Evolutionary conservation across 108 stramenopile genomes (phyloP).

Genomic region (Stephanodiscus minutulus): DNA sequence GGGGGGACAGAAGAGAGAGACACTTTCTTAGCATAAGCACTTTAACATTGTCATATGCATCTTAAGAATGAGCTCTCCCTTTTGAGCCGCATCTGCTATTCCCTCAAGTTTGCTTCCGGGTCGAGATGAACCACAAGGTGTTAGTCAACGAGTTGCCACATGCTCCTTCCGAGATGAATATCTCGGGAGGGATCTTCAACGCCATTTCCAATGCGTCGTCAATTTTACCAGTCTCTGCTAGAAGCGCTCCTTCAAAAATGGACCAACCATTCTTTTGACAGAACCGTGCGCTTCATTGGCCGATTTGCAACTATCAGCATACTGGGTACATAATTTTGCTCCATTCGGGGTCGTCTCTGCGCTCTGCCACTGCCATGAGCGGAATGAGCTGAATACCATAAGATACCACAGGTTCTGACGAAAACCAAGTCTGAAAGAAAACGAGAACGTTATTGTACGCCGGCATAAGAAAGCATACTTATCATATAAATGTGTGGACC

Average conservation of each 20-base stretch:
- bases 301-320: conserved; percentile 69
- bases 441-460: background rate
- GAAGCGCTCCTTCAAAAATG: conserved; percentile 63
- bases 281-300: conserved; percentile 37
- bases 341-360: conserved; percentile 84
- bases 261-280: conserved; percentile 75
- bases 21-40: background rate
- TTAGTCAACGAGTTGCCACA: conserved; percentile 77
- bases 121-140: conserved; percentile 80
- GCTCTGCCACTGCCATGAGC: conserved; percentile 84
- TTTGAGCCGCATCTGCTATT: background rate
- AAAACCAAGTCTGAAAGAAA: conserved; percentile 76
- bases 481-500: background rate
- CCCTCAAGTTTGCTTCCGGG: conserved; percentile 38
- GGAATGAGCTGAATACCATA: conserved; percentile 92
- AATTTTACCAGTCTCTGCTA: conserved; percentile 77
- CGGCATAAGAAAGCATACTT: background rate
- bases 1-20: too few relatives aligned
- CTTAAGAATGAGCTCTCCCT: background rate
- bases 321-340: conserved; percentile 72
- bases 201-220: conserved; percentile 63
- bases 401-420: conserved; percentile 59
- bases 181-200: conserved; percentile 49
- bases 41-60: background rate
- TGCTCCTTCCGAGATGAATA: conserved; percentile 73